Percentiles rank a stretch among this genome's conserved stretches.
Conservation (phyloP, 2,329 filamentous ascomycete genomes). For the Pseudogymnoascus sp. region DNA sequence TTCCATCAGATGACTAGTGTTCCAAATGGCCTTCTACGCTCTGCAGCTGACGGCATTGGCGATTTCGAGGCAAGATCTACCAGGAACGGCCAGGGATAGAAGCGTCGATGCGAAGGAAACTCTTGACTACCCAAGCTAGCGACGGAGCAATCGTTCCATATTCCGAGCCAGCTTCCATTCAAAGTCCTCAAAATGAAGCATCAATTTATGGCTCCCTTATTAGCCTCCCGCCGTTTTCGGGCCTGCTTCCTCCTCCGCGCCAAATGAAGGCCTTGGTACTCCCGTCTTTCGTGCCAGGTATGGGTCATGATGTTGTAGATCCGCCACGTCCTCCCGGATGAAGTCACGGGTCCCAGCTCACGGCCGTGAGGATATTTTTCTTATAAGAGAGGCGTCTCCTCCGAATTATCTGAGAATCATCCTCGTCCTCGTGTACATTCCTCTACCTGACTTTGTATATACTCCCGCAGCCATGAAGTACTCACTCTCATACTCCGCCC, state of each 20-base stretch:
- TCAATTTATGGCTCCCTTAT: background rate
- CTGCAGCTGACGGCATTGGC: background rate
- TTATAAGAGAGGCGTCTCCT: background rate
- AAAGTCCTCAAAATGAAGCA: constrained; percentile 3
- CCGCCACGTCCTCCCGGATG: background rate
- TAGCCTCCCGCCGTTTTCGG: constrained; percentile 6
- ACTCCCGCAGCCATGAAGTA: constrained; percentile 2
- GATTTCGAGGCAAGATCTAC: background rate
- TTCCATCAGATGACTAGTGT: constrained; percentile 2
- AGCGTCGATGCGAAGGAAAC: background rate
- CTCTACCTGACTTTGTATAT: background rate
- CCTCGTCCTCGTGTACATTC: constrained; percentile 1
- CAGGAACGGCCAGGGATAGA: background rate
- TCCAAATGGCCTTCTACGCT: constrained; percentile 1
- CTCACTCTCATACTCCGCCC: background rate
- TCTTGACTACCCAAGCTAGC: background rate
- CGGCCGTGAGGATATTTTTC: background rate
- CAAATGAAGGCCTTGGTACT: background rate
- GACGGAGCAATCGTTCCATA: constrained; percentile 4
- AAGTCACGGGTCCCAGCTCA: background rate
- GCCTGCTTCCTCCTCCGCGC: background rate
- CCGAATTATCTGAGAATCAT: background rate
- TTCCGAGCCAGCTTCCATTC: background rate
- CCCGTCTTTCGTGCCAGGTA: background rate
- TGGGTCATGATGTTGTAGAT: constrained; percentile 3